Evolutionary conservation across 139 green algal species (phyloP), one percentile per base, ranked within the genome.

Genomic region (Chlamydomonas schloesseri): DNA sequence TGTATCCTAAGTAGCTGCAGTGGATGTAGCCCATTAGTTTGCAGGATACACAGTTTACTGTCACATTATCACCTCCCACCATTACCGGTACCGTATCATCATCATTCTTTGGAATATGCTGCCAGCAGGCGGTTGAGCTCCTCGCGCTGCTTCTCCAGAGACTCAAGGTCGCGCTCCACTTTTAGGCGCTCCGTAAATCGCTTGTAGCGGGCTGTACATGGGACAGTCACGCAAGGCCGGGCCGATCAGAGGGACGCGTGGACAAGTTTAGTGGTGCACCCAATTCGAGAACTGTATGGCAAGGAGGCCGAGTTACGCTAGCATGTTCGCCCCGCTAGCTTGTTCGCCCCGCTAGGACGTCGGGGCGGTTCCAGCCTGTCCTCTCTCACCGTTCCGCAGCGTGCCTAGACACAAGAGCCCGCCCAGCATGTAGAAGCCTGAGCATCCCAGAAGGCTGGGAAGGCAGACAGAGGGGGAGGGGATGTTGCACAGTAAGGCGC

Each of bases 121-220:
- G 67, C 80, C 33, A 90, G 87, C 64, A 90, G 81, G 31, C 72
- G 33, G 34, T 36, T 82, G n/a, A 89, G 70, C 73, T 89, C 83
- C 17, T 87, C 73, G 73, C 89, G 72, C 36, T 80, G 73, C 64
- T 81, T 84, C 13, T 90, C 87, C 47, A 87, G 42, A 21, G 70
- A 64, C 77, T 82, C 87, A 36, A 90, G 72, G 64, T 90, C 87
- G 13, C 76, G 60, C 79, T 88, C 80, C 87, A 88, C 80, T 24
- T 37, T 31, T 9, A 81, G 34, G 20, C 71, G 87, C 65, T 90
- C 87, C 65, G 70, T 60, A 33, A 78, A 70, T 33, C 80, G 80
- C 67, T 70, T 69, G 68, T 86, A 86, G 69, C 80, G 80, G 0
- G 80, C 79, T 85, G 79, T 11, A 60, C 50, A 57, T 23, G 57